Conservation (phyloP, 148 eudicot genomes). For the Beta vulgaris region DNA sequence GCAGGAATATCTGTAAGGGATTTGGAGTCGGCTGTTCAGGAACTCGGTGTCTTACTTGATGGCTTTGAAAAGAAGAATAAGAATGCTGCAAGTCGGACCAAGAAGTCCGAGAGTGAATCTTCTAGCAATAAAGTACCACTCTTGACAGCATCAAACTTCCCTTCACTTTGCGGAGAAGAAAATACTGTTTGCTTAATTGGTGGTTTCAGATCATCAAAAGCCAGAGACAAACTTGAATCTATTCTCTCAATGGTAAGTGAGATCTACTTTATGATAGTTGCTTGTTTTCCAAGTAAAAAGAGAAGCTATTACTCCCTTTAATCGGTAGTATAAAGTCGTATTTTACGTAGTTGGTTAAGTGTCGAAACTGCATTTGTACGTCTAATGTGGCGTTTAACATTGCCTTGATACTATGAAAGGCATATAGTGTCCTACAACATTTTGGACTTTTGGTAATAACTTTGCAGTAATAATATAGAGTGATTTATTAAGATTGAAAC, state of each 20-base stretch:
- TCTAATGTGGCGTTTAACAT: neutral
- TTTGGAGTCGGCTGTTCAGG: slow-evolving; percentile 75
- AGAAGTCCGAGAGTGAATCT: slow-evolving; percentile 46
- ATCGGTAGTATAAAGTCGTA: neutral
- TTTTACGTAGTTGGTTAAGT: too few relatives aligned
- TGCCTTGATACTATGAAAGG: too few relatives aligned
- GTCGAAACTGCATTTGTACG: too few relatives aligned
- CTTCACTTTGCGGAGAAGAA: slow-evolving; percentile 59
- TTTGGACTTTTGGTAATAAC: neutral
- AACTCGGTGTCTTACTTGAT: slow-evolving; percentile 61
- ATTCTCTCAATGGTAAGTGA: slow-evolving; percentile 57
- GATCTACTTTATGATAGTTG: neutral
- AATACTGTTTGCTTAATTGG: slow-evolving; percentile 87
- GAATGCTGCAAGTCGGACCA: slow-evolving; percentile 40
- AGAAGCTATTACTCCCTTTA: neutral
- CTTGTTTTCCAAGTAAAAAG: too few relatives aligned
- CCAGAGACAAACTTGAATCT: slow-evolving; percentile 50
- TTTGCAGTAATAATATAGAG: neutral
- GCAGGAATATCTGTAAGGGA: slow-evolving; percentile 78
- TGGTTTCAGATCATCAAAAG: slow-evolving; percentile 62
- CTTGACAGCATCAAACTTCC: slow-evolving; percentile 59
- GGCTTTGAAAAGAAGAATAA: slow-evolving; percentile 70
- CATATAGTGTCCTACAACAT: too few relatives aligned
- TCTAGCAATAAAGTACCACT: slow-evolving; percentile 44
- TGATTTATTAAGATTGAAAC: neutral